Conservation (phyloP, 2,329 filamentous ascomycete genomes). For the Cryoendolithus antarcticus region DNA sequence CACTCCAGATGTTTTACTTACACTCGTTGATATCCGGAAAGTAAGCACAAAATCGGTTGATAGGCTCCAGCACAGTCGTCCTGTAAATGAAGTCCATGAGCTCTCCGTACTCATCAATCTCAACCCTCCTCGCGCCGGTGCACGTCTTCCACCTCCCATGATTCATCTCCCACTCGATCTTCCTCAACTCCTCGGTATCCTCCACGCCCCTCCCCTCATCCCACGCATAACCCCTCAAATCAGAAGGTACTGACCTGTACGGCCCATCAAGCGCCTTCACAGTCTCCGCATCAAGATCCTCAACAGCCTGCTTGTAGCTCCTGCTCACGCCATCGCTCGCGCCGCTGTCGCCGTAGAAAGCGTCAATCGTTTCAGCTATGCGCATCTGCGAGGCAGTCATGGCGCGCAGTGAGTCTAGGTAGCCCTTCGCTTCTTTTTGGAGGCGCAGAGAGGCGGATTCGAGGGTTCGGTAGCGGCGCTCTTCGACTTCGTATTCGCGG, state of each 20-base stretch:
- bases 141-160: slow-evolving; percentile 12
- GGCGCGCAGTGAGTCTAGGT: slow-evolving; percentile 88
- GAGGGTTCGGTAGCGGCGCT: slow-evolving; percentile 90
- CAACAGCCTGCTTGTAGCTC: slow-evolving; percentile 96
- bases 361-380: slow-evolving; percentile 97
- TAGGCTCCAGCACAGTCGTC: slow-evolving; percentile 88
- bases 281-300: slow-evolving; percentile 93
- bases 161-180: slow-evolving; percentile 18
- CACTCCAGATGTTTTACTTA: too few relatives aligned
- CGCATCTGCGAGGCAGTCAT: slow-evolving; percentile 99
- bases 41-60: slow-evolving; percentile 91
- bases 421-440: slow-evolving; percentile 97
- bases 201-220: slow-evolving; percentile 11
- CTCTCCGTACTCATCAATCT: slow-evolving; percentile 7
- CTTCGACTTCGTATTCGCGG: slow-evolving; percentile 93
- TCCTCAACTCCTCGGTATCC: slow-evolving; percentile 9
- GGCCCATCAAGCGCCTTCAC: slow-evolving; percentile 97
- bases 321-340: slow-evolving; percentile 89
- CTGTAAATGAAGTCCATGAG: slow-evolving; percentile 33
- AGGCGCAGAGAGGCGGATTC: slow-evolving; percentile 82
- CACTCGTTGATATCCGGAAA: slow-evolving; percentile 99
- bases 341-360: slow-evolving; percentile 94
- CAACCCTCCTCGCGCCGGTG: slow-evolving; percentile 3
- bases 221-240: slow-evolving; percentile 8
- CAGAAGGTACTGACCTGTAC: slow-evolving; percentile 50